phyloP scores from a whole-genome alignment of 2,329 filamentous ascomycete genomes.

The Helicocarpus griseus region DNA sequence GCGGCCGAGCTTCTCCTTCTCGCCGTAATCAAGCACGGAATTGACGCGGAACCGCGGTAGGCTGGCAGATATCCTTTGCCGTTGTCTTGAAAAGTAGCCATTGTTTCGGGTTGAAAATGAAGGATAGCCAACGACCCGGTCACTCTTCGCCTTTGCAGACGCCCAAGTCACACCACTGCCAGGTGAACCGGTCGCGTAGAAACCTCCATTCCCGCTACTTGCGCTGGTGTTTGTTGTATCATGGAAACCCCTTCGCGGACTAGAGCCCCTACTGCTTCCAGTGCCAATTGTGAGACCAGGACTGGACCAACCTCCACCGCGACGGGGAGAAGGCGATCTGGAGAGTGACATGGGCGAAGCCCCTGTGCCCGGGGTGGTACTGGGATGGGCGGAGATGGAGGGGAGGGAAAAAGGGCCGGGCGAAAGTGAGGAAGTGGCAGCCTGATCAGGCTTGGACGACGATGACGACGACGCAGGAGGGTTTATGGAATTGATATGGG shows the following conservation, averaged over 20 bases:
- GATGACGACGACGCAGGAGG: constrained; percentile 26
- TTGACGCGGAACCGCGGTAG: constrained; percentile 60
- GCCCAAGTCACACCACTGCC: constrained; percentile 61
- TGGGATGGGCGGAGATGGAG: constrained; percentile 46
- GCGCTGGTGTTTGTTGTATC: constrained; percentile 31
- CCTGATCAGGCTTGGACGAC: constrained; percentile 16
- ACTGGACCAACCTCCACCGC: constrained; percentile 80
- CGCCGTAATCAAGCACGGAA: constrained; percentile 46
- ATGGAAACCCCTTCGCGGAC: constrained; percentile 46
- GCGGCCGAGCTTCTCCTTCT: constrained; percentile 67
- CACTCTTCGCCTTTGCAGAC: constrained; percentile 66
- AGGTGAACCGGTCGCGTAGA: constrained; percentile 6
- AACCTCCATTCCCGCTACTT: constrained; percentile 34
- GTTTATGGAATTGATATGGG: constrained; percentile 38
- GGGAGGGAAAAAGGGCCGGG: constrained; percentile 19
- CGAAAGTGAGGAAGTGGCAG: constrained; percentile 18
- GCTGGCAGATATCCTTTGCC: constrained; percentile 68
- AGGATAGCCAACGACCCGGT: constrained; percentile 63
- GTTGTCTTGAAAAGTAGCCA: constrained; percentile 79
- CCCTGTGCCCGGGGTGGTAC: constrained; percentile 49
- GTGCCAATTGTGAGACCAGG: constrained; percentile 66
- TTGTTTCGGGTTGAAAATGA: constrained; percentile 72
- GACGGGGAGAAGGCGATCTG: constrained; percentile 75
- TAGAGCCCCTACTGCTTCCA: constrained; percentile 46
- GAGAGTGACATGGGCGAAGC: constrained; percentile 65